A percentile compares a stretch with the other conserved stretches of the same genome.
These are phyloP conservation scores for Salix udensis DNA, from an alignment of 345 rosid genomes.

Conservation along the genomic window DNA sequence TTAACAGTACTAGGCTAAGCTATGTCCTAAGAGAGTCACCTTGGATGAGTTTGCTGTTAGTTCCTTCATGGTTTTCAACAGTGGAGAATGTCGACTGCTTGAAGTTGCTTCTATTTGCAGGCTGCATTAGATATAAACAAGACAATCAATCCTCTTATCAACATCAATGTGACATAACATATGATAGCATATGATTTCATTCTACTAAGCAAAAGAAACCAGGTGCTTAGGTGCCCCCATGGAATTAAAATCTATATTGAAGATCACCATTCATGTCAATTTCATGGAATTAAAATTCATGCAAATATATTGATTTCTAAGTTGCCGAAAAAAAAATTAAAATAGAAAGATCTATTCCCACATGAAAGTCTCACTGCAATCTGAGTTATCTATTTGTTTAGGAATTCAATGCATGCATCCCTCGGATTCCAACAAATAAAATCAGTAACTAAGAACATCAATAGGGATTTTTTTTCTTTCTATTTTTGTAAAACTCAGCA, in stretches of 20 bases:
- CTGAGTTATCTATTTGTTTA: not conserved
- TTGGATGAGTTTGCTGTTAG: not conserved
- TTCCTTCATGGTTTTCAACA: not conserved
- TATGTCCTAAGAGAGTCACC: not conserved
- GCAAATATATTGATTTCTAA: not conserved
- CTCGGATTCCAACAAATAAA: not conserved
- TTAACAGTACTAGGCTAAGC: not conserved
- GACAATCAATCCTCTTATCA: not conserved
- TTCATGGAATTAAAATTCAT: not conserved
- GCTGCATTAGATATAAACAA: not conserved
- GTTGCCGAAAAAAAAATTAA: not conserved
- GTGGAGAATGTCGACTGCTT: not conserved
- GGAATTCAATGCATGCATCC: not conserved
- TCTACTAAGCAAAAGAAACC: not conserved
- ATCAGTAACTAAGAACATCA: too few species aligned
- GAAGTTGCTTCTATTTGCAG: not conserved
- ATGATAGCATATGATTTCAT: not conserved
- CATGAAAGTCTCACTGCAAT: not conserved
- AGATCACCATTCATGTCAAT: not conserved
- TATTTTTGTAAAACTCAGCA: too few species aligned
- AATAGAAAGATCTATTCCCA: not conserved
- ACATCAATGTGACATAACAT: not conserved
- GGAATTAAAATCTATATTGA: not conserved
- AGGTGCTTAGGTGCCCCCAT: not conserved
- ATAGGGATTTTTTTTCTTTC: too few species aligned